phyloP scores from a whole-genome alignment of 345 rosid species.

The Durio zibethinus region DNA sequence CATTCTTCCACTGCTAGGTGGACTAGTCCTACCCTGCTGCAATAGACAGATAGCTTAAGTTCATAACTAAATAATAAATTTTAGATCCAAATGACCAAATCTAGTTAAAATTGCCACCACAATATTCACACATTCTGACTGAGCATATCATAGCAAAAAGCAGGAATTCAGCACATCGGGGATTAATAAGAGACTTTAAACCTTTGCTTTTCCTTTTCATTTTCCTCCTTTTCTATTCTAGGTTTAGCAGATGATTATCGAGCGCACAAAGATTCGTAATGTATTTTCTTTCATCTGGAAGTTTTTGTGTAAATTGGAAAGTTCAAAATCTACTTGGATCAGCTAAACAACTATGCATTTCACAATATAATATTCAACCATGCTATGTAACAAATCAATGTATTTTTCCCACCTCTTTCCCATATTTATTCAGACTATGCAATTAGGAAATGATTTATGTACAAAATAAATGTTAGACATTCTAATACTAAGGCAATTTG shows the following conservation, averaged over 20 bases:
- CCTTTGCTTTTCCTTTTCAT: background rate
- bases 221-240: background rate
- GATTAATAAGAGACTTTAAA: background rate
- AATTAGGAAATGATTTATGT: background rate
- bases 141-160: background rate
- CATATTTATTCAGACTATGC: background rate
- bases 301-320: background rate
- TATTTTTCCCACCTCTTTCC: background rate
- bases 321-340: background rate
- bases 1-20: constrained; percentile 51
- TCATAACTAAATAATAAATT: background rate
- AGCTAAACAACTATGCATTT: constrained; percentile 4
- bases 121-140: background rate
- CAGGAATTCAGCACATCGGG: background rate
- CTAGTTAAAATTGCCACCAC: background rate
- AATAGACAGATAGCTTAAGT: constrained; percentile 6
- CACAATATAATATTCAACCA: background rate
- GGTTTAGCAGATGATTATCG: background rate
- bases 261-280: background rate
- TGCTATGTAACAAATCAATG: background rate
- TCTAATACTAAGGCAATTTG: background rate
- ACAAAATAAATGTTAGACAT: background rate
- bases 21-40: constrained; percentile 44
- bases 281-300: background rate
- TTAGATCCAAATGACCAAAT: background rate